Evolutionary conservation across 495 filamentous ascomycete genomes (phyloP).

Genomic region (Penicillium manginii): DNA sequence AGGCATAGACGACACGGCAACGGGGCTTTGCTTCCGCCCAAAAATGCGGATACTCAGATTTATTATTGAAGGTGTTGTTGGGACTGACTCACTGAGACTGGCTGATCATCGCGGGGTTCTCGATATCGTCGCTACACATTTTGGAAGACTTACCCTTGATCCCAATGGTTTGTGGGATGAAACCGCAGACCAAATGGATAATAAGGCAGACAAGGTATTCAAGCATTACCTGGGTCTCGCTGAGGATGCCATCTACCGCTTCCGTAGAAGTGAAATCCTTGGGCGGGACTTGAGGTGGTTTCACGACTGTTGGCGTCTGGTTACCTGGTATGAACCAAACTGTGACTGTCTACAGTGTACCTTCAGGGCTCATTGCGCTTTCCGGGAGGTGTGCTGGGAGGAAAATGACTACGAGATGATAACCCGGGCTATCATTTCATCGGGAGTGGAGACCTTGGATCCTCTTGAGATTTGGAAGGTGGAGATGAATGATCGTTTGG

Average conservation of each 20-base stretch:
- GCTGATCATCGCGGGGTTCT: background rate
- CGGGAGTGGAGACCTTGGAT: background rate
- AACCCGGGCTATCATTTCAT: background rate
- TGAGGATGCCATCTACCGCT: background rate
- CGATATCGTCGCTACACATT: background rate
- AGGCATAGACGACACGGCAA: background rate
- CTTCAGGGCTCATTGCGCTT: background rate
- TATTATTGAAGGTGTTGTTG: background rate
- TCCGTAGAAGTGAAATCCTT: background rate
- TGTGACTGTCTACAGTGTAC: background rate
- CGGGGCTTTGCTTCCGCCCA: background rate
- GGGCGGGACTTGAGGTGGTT: background rate
- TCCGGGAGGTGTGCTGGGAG: background rate
- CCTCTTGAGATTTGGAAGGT: background rate
- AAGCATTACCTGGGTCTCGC: background rate
- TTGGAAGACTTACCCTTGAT: conserved; percentile 1
- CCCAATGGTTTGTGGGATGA: background rate
- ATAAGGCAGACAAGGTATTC: background rate
- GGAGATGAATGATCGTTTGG: background rate
- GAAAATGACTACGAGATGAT: background rate
- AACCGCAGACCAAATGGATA: background rate
- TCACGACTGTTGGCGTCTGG: background rate
- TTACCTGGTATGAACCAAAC: background rate
- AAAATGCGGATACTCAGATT: background rate
- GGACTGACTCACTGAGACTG: background rate